These are phyloP conservation scores for Parietichytrium sp. DNA, from an alignment of 108 stramenopile genomes.

Conservation along the genomic window DNA sequence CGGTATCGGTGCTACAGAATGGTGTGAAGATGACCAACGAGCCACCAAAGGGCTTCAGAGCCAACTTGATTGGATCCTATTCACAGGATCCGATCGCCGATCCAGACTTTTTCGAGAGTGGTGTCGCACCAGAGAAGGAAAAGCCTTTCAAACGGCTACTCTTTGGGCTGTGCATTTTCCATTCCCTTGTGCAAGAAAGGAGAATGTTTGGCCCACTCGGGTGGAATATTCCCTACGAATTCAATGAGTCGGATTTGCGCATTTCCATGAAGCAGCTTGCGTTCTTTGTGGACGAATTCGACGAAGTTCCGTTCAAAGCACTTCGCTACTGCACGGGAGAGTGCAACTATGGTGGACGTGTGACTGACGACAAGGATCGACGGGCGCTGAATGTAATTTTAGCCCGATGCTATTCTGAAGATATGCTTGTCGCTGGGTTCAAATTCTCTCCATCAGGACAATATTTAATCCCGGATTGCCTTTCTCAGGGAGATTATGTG, in stretches of 20 bases:
- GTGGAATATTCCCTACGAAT: constrained; percentile 73
- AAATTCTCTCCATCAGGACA: constrained; percentile 20
- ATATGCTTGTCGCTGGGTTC: constrained; percentile 46
- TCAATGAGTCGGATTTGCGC: constrained; percentile 65
- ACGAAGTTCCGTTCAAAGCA: constrained; percentile 59
- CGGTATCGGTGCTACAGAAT: constrained; percentile 68
- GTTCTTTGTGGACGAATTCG: constrained; percentile 61
- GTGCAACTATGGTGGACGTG: constrained; percentile 71
- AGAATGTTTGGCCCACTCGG: constrained; percentile 67
- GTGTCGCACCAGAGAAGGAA: constrained; percentile 34
- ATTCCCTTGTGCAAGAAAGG: constrained; percentile 67
- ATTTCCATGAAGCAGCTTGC: constrained; percentile 62
- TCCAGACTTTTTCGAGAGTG: constrained; percentile 51
- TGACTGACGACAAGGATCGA: constrained; percentile 70
- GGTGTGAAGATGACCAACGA: constrained; percentile 74
- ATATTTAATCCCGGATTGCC: background rate
- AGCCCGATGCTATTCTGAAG: constrained; percentile 51
- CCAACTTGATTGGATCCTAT: constrained; percentile 54
- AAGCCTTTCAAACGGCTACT: constrained; percentile 54
- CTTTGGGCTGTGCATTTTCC: constrained; percentile 68
- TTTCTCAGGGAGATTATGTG: constrained; percentile 42
- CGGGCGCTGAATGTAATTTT: constrained; percentile 55
- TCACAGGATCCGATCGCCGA: constrained; percentile 62
- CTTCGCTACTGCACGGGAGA: constrained; percentile 63
- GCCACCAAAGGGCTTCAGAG: constrained; percentile 68